Base-by-base conservation (phyloP, 768 basidiomycete species). In the Serendipita indica region DNA sequence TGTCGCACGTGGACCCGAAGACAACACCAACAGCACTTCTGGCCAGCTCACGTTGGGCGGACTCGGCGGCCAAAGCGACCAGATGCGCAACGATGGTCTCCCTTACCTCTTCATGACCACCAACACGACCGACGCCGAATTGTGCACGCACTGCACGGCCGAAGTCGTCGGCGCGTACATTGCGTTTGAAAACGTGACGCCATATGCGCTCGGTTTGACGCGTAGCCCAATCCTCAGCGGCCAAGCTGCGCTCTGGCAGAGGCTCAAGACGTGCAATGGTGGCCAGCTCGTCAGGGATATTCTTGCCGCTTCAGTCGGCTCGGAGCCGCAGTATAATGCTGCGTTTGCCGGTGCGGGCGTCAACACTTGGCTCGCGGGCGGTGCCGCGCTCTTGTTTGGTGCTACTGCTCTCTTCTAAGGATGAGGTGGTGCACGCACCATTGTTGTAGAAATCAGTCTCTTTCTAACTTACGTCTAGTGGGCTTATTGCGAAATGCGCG, bases 131-230 rank as follows among this genome's bases (percentile, higher is more conserved):
- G 69, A 73, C n/a, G 64, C 69, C 27, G 57, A 70, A 22, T 82
- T 96, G 41, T 97, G 94, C 81, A 82, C 77, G 1, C 64, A 82
- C 13, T 98, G 94, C 81, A 82, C 88, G 12, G 80, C 85, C 68
- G 77, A 77, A 62, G 73, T 92, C 67, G 67, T 98, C 63, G 78
- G 80, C 1, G 63, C 81, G 6, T 99, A 88, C 77, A 82, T 89
- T 69, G 69, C 73, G 59, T 93, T 79, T 70, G 87, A 92, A 72
- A 77, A 80, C 39, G 68, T 69, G 59, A 71, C 74, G 41, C 84
- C 85, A 1, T 97, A 90, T 69, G 86, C 77, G 5, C 79, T 84
- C 28, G 91, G 94, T 54, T 66, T 96, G 27, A 57, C 62, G 60
- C 65, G 76, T 14, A 49, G 64, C 25, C 67, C 74, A 13, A 73